Evolutionary conservation across 2,329 filamentous ascomycete genomes (phyloP).

Genomic region (Fusarium longipes): DNA sequence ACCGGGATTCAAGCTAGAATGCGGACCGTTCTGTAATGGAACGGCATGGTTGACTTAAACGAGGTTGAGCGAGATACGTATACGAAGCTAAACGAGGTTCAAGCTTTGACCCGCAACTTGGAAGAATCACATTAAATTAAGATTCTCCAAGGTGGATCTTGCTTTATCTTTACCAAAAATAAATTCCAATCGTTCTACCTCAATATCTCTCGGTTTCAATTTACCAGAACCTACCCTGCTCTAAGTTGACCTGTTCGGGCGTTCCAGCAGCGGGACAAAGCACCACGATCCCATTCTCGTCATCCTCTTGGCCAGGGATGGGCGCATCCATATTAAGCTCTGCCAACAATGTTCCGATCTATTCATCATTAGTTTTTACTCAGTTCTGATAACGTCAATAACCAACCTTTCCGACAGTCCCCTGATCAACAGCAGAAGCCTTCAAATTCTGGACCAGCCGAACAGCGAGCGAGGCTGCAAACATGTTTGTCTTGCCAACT

Average conservation of each 20-base stretch:
- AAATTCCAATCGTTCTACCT: neutral
- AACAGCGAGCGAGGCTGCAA: constrained; percentile 65
- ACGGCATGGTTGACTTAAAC: neutral
- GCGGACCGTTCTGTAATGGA: no score
- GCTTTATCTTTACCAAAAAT: accelerated
- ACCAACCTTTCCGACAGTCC: constrained; percentile 24
- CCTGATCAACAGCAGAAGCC: constrained; percentile 18
- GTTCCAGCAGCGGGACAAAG: constrained; percentile 8
- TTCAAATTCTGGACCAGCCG: constrained; percentile 74
- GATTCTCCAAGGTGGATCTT: neutral
- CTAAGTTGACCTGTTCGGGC: neutral
- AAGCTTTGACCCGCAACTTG: neutral
- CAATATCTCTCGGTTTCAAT: neutral
- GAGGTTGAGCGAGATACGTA: neutral
- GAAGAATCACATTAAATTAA: neutral
- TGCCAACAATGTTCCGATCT: constrained; percentile 24
- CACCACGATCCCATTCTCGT: constrained; percentile 29
- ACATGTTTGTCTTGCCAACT: constrained; percentile 59
- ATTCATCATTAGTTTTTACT: accelerated
- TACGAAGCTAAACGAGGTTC: neutral
- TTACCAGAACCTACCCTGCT: constrained; percentile 3
- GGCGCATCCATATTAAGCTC: constrained; percentile 13
- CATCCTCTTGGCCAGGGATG: constrained; percentile 27
- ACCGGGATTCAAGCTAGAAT: neutral
- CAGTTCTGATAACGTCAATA: accelerated